Evolutionary conservation across 2,329 filamentous ascomycete species (phyloP).

Genomic region (Pseudogymnoascus sp.): DNA sequence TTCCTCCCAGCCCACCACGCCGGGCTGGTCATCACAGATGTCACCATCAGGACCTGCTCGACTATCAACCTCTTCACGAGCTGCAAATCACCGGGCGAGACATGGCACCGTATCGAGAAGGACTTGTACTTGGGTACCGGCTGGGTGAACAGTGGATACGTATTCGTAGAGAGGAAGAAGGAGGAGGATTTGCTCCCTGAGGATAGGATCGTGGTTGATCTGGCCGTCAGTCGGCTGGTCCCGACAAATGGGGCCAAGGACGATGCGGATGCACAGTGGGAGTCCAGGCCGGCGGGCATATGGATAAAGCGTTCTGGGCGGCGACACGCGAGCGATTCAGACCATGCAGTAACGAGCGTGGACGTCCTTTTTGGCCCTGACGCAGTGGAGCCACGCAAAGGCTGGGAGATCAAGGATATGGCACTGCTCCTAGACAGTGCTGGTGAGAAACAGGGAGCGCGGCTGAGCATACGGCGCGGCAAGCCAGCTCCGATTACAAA

Average conservation of each 20-base stretch:
- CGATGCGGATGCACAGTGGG: constrained; percentile 51
- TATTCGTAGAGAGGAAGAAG: constrained; percentile 61
- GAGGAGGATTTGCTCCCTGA: constrained; percentile 59
- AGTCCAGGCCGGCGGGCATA: constrained; percentile 56
- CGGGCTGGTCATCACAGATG: constrained; percentile 61
- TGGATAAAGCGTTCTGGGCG: constrained; percentile 48
- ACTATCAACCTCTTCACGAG: constrained; percentile 49
- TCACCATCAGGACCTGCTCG: constrained; percentile 58
- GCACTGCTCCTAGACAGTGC: constrained; percentile 62
- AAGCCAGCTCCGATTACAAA: constrained; percentile 54
- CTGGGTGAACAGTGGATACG: constrained; percentile 58
- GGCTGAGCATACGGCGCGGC: constrained; percentile 72
- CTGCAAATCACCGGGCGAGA: constrained; percentile 49
- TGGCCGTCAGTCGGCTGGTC: constrained; percentile 54
- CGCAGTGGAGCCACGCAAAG: constrained; percentile 78
- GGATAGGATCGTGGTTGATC: constrained; percentile 54
- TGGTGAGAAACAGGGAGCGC: constrained; percentile 56
- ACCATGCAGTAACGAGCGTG: constrained; percentile 52
- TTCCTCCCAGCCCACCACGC: constrained; percentile 60
- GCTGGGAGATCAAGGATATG: constrained; percentile 73
- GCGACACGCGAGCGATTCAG: constrained; percentile 42
- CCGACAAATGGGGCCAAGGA: constrained; percentile 46
- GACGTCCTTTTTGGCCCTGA: constrained; percentile 64
- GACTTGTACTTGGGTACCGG: constrained; percentile 58
- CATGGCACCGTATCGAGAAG: constrained; percentile 62